Conservation (phyloP, 2,329 filamentous ascomycete species). For the Didymella exigua region DNA sequence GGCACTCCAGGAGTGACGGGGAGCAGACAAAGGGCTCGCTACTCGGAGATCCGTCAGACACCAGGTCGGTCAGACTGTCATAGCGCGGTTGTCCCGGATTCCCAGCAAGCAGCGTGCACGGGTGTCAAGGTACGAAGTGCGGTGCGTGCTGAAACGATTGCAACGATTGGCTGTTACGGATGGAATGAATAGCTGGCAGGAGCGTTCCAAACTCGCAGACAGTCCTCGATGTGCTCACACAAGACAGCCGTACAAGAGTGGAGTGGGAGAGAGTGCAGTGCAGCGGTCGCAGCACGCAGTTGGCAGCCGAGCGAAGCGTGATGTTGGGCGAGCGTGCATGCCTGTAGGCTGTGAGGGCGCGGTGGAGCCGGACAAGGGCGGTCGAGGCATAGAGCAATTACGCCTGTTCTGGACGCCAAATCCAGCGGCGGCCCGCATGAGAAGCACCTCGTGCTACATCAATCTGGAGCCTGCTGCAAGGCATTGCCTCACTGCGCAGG, state of each 20-base stretch:
- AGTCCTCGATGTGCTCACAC: conserved; percentile 13
- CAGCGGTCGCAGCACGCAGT: conserved; percentile 9
- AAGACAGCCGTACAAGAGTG: neutral
- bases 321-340: conserved; percentile 44
- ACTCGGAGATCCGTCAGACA: conserved; percentile 44
- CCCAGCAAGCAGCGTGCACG: conserved; percentile 45
- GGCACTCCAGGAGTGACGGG: conserved; percentile 36
- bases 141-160: conserved; percentile 51
- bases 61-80: conserved; percentile 47
- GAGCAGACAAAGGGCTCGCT: conserved; percentile 43
- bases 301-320: conserved; percentile 24
- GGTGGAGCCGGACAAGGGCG: conserved; percentile 44
- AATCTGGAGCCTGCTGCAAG: conserved; percentile 33
- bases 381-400: conserved; percentile 39
- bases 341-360: conserved; percentile 33
- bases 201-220: conserved; percentile 8
- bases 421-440: conserved; percentile 33
- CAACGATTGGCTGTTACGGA: conserved; percentile 49
- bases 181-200: conserved; percentile 34
- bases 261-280: neutral
- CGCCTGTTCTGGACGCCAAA: conserved; percentile 26
- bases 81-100: conserved; percentile 47
- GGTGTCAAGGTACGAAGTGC: conserved; percentile 45
- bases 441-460: conserved; percentile 42
- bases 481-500: conserved; percentile 29